Percentiles rank a stretch among this genome's conserved stretches.
Conservation (phyloP, 2,329 filamentous ascomycete species). For the Botrytis tulipae region DNA sequence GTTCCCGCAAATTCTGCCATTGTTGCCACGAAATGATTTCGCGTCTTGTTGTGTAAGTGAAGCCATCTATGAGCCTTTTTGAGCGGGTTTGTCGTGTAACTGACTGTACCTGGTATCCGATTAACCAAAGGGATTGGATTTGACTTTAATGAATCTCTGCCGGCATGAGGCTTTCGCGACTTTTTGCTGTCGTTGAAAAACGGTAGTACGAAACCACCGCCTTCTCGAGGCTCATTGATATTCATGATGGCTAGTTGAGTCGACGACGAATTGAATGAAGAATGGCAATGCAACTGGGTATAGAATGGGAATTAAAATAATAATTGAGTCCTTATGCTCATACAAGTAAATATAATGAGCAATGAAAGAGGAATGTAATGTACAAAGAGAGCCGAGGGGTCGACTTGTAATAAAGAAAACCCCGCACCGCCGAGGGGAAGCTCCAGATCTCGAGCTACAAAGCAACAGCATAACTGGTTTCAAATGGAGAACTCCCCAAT, state of each 20-base stretch:
- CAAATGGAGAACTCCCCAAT: not conserved
- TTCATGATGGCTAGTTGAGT: conserved; percentile 26
- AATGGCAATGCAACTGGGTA: not conserved
- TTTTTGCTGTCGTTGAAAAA: conserved; percentile 27
- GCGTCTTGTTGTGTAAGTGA: conserved; percentile 21
- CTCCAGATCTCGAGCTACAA: not conserved
- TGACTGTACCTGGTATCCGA: conserved; percentile 28
- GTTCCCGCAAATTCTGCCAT: conserved; percentile 32
- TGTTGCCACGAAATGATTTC: conserved; percentile 24
- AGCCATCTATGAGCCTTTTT: conserved; percentile 18
- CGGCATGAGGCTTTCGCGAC: conserved; percentile 13
- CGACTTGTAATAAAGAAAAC: not conserved
- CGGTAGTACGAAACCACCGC: conserved; percentile 28
- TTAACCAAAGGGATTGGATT: conserved; percentile 26
- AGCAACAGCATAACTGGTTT: not conserved
- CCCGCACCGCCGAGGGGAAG: not conserved
- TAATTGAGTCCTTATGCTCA: not conserved
- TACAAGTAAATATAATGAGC: not conserved
- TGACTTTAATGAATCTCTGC: conserved; percentile 27
- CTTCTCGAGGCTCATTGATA: conserved; percentile 30
- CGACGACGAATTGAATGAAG: conserved; percentile 25
- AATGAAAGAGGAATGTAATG: not conserved
- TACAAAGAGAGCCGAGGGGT: not conserved
- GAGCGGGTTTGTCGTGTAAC: not conserved
- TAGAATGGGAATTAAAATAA: not conserved